Evolutionary conservation across 2,329 filamentous ascomycete genomes (phyloP).

Genomic region (Neospermospora avenae): DNA sequence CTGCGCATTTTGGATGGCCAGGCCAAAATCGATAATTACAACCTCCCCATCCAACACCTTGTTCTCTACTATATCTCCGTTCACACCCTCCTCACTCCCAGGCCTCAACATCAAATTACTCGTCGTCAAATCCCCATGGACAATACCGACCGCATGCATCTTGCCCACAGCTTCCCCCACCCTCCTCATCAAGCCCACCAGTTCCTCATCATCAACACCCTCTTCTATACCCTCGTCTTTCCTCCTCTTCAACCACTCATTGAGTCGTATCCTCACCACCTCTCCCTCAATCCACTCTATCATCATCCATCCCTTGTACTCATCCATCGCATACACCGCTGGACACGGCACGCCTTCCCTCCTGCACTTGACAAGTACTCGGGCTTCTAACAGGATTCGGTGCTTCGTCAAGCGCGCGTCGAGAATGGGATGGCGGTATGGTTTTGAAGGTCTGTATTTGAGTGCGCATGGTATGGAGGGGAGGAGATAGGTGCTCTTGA

Average conservation of each 20-base stretch:
- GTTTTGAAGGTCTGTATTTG: conserved; percentile 88
- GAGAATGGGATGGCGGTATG: conserved; percentile 86
- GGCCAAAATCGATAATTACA: conserved; percentile 90
- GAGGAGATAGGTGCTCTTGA: conserved; percentile 76
- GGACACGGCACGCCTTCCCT: conserved; percentile 80
- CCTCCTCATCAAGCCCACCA: conserved; percentile 62
- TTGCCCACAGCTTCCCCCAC: conserved; percentile 70
- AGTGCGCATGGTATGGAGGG: conserved; percentile 69
- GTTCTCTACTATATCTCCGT: conserved; percentile 23
- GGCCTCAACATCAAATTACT: conserved; percentile 86
- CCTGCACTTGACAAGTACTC: conserved; percentile 75
- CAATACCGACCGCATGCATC: conserved; percentile 79
- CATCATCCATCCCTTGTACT: conserved; percentile 66
- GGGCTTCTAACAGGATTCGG: conserved; percentile 83
- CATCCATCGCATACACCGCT: conserved; percentile 68
- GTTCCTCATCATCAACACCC: conserved; percentile 44
- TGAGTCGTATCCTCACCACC: conserved; percentile 67
- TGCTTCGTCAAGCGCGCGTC: conserved; percentile 84
- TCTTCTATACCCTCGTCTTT: conserved; percentile 32
- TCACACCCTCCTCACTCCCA: conserved; percentile 11
- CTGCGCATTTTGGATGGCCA: conserved; percentile 74
- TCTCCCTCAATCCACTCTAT: conserved; percentile 80
- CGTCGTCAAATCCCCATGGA: conserved; percentile 95
- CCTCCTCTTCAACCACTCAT: conserved; percentile 57
- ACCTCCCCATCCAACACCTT: conserved; percentile 64